These are phyloP conservation scores for Annona squamosa DNA, from an alignment of 164 flowering plant genomes.

Conservation along the genomic window DNA sequence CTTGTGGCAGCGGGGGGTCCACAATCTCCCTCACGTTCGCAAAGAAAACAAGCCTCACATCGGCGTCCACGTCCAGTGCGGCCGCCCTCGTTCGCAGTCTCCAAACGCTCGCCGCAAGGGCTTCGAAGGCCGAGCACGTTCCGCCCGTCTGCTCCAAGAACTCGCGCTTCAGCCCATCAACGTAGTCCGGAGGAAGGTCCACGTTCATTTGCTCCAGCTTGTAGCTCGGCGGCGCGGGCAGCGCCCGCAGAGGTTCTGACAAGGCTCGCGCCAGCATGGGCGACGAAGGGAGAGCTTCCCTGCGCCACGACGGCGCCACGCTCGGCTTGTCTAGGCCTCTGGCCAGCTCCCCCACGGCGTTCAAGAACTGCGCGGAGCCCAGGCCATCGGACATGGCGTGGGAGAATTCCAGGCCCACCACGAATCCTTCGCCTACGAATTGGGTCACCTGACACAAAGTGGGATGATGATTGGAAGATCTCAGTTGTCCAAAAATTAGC, in stretches of 20 bases:
- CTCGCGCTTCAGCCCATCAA: slow-evolving; percentile 35
- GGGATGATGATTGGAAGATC: background rate
- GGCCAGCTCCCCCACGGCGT: slow-evolving; percentile 56
- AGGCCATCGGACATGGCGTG: slow-evolving; percentile 66
- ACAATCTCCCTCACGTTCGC: slow-evolving; percentile 44
- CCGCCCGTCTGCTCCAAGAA: slow-evolving; percentile 27
- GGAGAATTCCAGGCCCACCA: slow-evolving; percentile 55
- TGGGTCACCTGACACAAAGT: slow-evolving; percentile 35
- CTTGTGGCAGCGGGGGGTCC: slow-evolving; percentile 47
- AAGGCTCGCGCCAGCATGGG: background rate
- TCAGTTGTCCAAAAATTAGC: background rate
- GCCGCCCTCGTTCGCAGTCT: slow-evolving; percentile 33
- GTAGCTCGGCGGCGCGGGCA: slow-evolving; percentile 31
- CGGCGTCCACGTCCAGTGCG: slow-evolving; percentile 2
- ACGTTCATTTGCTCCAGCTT: slow-evolving; percentile 36
- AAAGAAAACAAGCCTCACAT: slow-evolving; percentile 48
- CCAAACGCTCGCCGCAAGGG: slow-evolving; percentile 50
- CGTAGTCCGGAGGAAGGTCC: slow-evolving; percentile 35
- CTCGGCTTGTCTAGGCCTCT: slow-evolving; percentile 31
- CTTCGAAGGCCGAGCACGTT: slow-evolving; percentile 56
- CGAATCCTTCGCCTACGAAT: slow-evolving; percentile 52
- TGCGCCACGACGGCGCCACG: slow-evolving; percentile 36
- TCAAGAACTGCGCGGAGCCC: slow-evolving; percentile 63
- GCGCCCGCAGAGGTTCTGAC: slow-evolving; percentile 6
- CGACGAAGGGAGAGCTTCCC: slow-evolving; percentile 35